These are phyloP conservation scores for Phytophthora tubulina DNA, from an alignment of 352 stramenopile genomes.

Conservation along the genomic window DNA sequence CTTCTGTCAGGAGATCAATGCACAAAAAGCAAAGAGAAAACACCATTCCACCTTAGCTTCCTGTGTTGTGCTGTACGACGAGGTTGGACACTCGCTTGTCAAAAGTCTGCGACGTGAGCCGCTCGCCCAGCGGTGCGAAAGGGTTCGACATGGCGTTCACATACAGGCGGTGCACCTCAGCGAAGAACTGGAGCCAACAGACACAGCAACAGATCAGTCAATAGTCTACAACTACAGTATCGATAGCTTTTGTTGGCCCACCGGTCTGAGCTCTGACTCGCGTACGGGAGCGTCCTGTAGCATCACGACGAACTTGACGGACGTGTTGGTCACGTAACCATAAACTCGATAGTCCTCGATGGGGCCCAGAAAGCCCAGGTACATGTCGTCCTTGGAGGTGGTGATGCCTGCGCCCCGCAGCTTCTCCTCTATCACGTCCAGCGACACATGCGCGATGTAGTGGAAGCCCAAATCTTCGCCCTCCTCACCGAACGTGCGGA, in stretches of 20 bases:
- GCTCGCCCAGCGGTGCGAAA: conserved; percentile 84
- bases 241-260: conserved; percentile 22
- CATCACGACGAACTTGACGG: conserved; percentile 85
- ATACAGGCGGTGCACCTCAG: conserved; percentile 87
- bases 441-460: conserved; percentile 87
- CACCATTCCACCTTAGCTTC: conserved; percentile 33
- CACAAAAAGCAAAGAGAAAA: conserved; percentile 13
- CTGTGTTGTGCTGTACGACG: conserved; percentile 76
- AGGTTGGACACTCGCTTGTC: conserved; percentile 84
- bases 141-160: conserved; percentile 90
- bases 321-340: conserved; percentile 89
- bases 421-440: conserved; percentile 89
- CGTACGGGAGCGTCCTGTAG: conserved; percentile 78
- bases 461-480: conserved; percentile 87
- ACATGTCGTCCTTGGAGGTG: conserved; percentile 86
- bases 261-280: conserved; percentile 81
- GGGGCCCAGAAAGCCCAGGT: conserved; percentile 83
- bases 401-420: conserved; percentile 57
- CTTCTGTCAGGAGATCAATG: conserved; percentile 11
- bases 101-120: conserved; percentile 82
- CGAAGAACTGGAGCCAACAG: conserved; percentile 69
- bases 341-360: conserved; percentile 91
- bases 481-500: conserved; percentile 85
- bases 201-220: conserved; percentile 17
- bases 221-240: neutral